Evolutionary conservation across 345 rosid species (phyloP), one percentile per base, ranked within the genome.

Genomic region (Conringia planisiliqua): DNA sequence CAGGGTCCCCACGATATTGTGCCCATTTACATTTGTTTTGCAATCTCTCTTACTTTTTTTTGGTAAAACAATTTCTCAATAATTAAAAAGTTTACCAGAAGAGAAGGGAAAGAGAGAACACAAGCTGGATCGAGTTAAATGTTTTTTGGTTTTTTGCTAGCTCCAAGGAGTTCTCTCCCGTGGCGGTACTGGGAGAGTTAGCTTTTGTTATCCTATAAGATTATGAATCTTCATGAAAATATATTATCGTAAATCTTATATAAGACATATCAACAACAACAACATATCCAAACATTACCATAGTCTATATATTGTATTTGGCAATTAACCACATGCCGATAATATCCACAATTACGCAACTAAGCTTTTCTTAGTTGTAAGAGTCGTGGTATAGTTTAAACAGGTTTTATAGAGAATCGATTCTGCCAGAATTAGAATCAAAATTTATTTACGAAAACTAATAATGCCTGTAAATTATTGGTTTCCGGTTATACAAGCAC

Each of bases 1-100:
- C 20, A 14, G 14, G 69, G 69, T 60, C 74, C 74, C 74, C 74
- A 68, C 48, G 10, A 35, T 75, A 3, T 65, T 55, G n/a, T 74
- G 40, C 66, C 57, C 5, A 44, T 55, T 26, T 62, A 73, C 46
- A 35, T 62, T 44, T 67, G 52, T 46, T 43, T 42, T 22, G 22
- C 26, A 12, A 11, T 26, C 4, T 24, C 16, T 66, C 59, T 43
- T 5, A n/a, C 39, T 66, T 66, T 58, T 26, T 60, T 12, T 20
- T 36, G 50, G n/a, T n/a, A n/a, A n/a, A n/a, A n/a, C n/a, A n/a
- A 9, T 27, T 43, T 32, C 14, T 51, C 20, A 3, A 1, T n/a
- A 26, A 4, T 14, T n/a, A 14, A 35, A 66, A 16, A 36, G 14
- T n/a, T n/a, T n/a, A n/a, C n/a, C n/a, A n/a, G n/a, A n/a, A n/a